phyloP scores from a whole-genome alignment of 163 green algal genomes.

The Chlamydomonas reinhardtii region DNA sequence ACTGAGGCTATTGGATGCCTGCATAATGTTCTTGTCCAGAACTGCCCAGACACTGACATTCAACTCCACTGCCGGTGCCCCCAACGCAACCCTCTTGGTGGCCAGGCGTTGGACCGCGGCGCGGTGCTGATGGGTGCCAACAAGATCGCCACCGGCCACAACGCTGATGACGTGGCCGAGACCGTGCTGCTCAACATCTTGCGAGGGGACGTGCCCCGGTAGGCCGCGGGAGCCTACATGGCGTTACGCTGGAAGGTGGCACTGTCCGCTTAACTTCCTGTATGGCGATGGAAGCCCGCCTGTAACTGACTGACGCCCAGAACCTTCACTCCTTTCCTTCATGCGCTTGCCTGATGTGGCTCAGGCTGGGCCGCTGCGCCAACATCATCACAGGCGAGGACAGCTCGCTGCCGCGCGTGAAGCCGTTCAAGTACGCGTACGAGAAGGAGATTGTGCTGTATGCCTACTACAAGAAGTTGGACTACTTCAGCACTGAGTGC shows the following conservation, averaged over 20 bases:
- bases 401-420: conserved; percentile 88
- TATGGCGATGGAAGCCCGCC: neutral
- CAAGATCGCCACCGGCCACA: conserved; percentile 97
- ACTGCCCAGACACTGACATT: no score
- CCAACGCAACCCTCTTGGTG: neutral
- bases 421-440: conserved; percentile 96
- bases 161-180: conserved; percentile 98
- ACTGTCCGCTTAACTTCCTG: neutral
- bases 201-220: conserved; percentile 90
- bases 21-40: no score
- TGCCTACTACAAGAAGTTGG: conserved; percentile 97
- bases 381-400: conserved; percentile 88
- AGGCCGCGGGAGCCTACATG: neutral
- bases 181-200: conserved; percentile 98
- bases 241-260: neutral
- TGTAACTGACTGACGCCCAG: neutral
- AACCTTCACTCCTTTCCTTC: neutral
- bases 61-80: no score
- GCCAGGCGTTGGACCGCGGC: conserved; percentile 90
- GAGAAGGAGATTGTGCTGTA: conserved; percentile 98
- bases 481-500: conserved; percentile 99
- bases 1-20: no score
- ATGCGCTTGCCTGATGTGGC: neutral
- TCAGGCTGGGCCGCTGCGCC: conserved; percentile 88
- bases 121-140: conserved; percentile 78